phyloP scores from a whole-genome alignment of 176 grass and related monocot species.

The Zoysia japonica region DNA sequence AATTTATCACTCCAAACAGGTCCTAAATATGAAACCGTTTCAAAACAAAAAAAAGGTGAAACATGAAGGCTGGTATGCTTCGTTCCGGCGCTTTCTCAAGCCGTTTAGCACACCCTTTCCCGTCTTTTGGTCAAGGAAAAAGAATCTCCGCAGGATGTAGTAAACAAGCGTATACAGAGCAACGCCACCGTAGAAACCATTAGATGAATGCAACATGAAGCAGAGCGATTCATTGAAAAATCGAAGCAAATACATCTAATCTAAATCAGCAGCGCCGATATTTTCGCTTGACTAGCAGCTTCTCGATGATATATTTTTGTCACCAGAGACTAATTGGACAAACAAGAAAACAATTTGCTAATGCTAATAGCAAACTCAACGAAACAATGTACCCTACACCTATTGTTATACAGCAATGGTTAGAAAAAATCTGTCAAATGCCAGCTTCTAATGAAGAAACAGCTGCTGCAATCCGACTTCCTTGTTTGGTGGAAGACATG shows the following conservation, averaged over 20 bases:
- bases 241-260: neutral
- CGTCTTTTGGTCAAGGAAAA: too few species aligned
- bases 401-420: slow-evolving; percentile 36
- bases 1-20: too few species aligned
- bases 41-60: too few species aligned
- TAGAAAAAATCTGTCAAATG: slow-evolving; percentile 34
- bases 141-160: too few species aligned
- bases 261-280: neutral
- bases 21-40: too few species aligned
- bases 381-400: slow-evolving; percentile 41
- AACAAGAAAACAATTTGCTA: neutral
- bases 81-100: too few species aligned
- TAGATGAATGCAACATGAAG: too few species aligned
- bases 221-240: too few species aligned
- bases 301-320: neutral
- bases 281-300: neutral
- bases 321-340: neutral
- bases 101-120: too few species aligned
- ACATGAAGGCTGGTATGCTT: too few species aligned
- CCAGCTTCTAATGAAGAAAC: slow-evolving; percentile 17
- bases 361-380: slow-evolving; percentile 16
- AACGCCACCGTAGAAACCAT: too few species aligned
- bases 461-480: neutral
- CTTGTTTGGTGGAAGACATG: slow-evolving; percentile 7
- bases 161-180: too few species aligned